Evolutionary conservation across 1,284 basidiomycete genomes (phyloP), one percentile per base, ranked within the genome.

Genomic region (Ceratobasidium sp.): DNA sequence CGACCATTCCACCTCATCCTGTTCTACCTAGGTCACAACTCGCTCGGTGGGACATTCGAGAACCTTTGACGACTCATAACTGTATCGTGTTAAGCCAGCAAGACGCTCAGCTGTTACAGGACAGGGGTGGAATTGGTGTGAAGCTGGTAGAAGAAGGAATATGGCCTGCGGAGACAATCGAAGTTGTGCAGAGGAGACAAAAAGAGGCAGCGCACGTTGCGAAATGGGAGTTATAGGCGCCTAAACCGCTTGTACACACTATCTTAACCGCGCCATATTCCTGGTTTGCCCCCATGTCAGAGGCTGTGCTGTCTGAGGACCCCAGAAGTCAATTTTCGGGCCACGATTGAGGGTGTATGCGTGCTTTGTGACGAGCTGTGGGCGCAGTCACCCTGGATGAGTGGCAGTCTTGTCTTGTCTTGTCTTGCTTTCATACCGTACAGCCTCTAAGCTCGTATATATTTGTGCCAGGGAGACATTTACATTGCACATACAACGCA

Each of bases 1-100:
- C 92, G 0, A 87, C 91, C 17, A 85, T 97, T 45, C 94, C 95
- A 3, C 93, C 94, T 0, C 88, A 92, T 77, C 85, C 88, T 7
- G 88, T 95, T 15, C 90, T 93, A n/a, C 84, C 88, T 8, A 87
- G 90, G 54, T 92, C 94, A 0, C 88, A 89, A 5, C 85, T 95
- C 6, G 87, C 93, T n/a, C 87, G 94, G 49, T 98, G 96, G 96
- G 90, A 95, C 80, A 87, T 88, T 17, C 81, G 82, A 1, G 83
- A 84, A 63, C 91, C 92, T 0, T 82, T 97, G 13, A 86, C 87
- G 13, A 84, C 89, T 28, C 90, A 93, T 71, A 98, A 98, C 82
- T 89, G 92, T 75, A 93, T 95, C 1, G 91, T 95, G 1, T 90
- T 97, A 84, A 92, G 94, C 75, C 84, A 87, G 65, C 86, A 86